Evolutionary conservation across 257 asterid species (phyloP).

Genomic region (Nicotiana otophora): DNA sequence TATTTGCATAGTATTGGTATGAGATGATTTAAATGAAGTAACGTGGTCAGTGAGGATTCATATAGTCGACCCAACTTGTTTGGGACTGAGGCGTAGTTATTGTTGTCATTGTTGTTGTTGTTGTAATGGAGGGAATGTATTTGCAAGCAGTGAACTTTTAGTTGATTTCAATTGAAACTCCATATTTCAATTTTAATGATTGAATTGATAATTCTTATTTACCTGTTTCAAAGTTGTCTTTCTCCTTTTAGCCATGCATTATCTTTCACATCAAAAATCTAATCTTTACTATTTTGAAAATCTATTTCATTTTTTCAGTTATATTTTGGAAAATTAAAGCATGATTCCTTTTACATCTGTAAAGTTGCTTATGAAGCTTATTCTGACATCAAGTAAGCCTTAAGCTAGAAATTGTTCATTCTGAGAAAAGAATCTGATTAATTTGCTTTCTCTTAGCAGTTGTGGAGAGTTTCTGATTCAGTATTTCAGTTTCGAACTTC

Average conservation of each 20-base stretch:
- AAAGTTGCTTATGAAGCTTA: neutral
- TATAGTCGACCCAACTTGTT: too few species aligned
- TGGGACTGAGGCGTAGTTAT: too few species aligned
- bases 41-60: too few species aligned
- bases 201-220: neutral
- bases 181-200: neutral
- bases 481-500: constrained; percentile 64
- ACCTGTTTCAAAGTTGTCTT: neutral
- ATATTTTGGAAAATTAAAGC: neutral
- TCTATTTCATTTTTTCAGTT: neutral
- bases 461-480: constrained; percentile 74
- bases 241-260: neutral
- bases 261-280: neutral
- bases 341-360: neutral
- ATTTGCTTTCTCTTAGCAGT: constrained; percentile 30
- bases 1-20: too few species aligned
- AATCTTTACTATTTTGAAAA: neutral
- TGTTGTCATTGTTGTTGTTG: too few species aligned
- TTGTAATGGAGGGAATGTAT: neutral
- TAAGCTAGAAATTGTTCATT: neutral
- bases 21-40: too few species aligned
- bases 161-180: neutral
- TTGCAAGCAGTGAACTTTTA: neutral
- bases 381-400: neutral
- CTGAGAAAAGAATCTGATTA: neutral